These are phyloP conservation scores for Amylostereum areolatum DNA, from an alignment of 1,284 basidiomycete genomes.

Conservation along the genomic window DNA sequence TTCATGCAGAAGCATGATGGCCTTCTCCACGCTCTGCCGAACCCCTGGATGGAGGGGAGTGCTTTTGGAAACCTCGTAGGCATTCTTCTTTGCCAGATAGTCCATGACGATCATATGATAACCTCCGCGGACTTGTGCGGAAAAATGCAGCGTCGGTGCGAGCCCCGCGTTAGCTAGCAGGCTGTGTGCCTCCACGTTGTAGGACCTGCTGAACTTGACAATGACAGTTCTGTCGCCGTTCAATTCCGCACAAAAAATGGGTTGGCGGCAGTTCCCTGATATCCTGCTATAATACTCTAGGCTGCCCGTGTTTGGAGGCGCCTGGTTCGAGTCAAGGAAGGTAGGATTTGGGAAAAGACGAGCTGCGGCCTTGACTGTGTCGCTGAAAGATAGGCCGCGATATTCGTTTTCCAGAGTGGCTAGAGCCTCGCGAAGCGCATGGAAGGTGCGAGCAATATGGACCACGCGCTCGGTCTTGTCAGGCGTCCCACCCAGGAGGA, in stretches of 20 bases:
- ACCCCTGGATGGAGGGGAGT: neutral
- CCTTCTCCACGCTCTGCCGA: neutral
- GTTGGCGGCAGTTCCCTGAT: neutral
- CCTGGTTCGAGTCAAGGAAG: neutral
- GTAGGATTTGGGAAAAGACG: constrained; percentile 2
- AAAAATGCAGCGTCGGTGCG: constrained; percentile 9
- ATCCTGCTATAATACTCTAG: neutral
- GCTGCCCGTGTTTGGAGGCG: neutral
- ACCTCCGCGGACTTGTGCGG: constrained; percentile 1
- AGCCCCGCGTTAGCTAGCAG: constrained; percentile 5
- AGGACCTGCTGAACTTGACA: constrained; percentile 10
- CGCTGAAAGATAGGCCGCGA: neutral
- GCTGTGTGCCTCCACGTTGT: constrained; percentile 6
- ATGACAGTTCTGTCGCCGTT: constrained; percentile 1
- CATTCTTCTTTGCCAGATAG: constrained; percentile 17
- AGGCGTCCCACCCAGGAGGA: constrained; percentile 8
- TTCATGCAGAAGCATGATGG: neutral
- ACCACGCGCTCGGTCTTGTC: neutral
- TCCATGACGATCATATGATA: constrained; percentile 18
- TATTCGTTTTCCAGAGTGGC: neutral
- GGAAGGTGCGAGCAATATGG: neutral
- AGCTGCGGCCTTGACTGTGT: neutral
- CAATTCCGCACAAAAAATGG: constrained; percentile 2
- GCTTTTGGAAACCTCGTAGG: neutral
- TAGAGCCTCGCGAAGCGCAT: neutral